Conservation (phyloP, 768 basidiomycete genomes). For the Rhodotorula sphaerocarpa region DNA sequence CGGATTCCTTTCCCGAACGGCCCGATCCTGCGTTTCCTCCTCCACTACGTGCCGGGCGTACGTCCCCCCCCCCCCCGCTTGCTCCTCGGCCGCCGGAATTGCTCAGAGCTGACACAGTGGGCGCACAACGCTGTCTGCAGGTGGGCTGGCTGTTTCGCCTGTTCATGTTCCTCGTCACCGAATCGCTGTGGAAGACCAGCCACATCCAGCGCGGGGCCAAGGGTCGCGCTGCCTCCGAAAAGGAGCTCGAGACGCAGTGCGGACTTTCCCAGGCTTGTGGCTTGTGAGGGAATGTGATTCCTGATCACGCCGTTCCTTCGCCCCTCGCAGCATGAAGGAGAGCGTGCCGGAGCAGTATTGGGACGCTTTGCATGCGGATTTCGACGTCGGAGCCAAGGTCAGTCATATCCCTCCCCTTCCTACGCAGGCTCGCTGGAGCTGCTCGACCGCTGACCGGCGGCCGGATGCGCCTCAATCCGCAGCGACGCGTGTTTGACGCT, state of each 20-base stretch:
- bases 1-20: slow-evolving; percentile 6
- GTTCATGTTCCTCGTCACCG: slow-evolving; percentile 17
- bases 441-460: too few relatives aligned
- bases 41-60: slow-evolving; percentile 24
- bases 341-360: slow-evolving; percentile 37
- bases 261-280: background rate
- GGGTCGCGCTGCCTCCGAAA: slow-evolving; percentile 10
- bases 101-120: background rate
- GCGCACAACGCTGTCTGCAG: background rate
- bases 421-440: too few relatives aligned
- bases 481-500: slow-evolving; percentile 39
- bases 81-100: too few relatives aligned
- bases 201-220: slow-evolving; percentile 17
- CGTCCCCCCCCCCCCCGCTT: background rate
- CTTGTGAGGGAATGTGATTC: rapidly evolving
- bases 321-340: slow-evolving; percentile 16
- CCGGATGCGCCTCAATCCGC: background rate
- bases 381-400: slow-evolving; percentile 36
- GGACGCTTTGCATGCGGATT: slow-evolving; percentile 34
- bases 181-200: slow-evolving; percentile 8
- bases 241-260: slow-evolving; percentile 15
- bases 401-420: background rate
- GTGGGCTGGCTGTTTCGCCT: slow-evolving; percentile 19
- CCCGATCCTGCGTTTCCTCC: slow-evolving; percentile 6
- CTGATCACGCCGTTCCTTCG: background rate